phyloP scores from a whole-genome alignment of 2,329 filamentous ascomycete species.

The Tolypocladium inflatum region DNA sequence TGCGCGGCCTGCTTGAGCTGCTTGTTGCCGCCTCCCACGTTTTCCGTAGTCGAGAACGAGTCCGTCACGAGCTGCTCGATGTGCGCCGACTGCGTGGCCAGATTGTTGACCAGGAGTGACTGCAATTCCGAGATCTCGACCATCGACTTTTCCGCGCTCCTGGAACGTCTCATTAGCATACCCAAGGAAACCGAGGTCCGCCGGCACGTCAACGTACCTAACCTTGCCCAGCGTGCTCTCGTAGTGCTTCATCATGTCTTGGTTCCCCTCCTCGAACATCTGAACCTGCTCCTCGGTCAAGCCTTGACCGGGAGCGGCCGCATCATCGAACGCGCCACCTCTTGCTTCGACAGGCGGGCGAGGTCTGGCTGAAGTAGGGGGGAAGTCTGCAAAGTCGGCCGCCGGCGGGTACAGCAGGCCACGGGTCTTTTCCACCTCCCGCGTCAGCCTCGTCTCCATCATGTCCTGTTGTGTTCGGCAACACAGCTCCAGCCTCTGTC shows the following conservation, averaged over 20 bases:
- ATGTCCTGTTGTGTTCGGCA: slow-evolving; percentile 75
- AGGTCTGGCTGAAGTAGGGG: slow-evolving; percentile 9
- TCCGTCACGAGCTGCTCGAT: slow-evolving; percentile 85
- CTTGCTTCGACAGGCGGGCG: not conserved
- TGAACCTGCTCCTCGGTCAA: slow-evolving; percentile 81
- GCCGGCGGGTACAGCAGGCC: slow-evolving; percentile 50
- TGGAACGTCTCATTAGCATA: slow-evolving; percentile 24
- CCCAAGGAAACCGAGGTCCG: not conserved
- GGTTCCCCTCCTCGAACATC: slow-evolving; percentile 87
- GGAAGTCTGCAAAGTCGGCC: slow-evolving; percentile 23
- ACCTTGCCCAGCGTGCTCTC: slow-evolving; percentile 93
- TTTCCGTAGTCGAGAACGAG: slow-evolving; percentile 71
- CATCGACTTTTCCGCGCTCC: slow-evolving; percentile 80
- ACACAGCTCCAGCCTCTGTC: slow-evolving; percentile 65
- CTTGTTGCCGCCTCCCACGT: slow-evolving; percentile 82
- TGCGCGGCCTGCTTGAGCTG: slow-evolving; percentile 78
- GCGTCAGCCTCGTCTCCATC: slow-evolving; percentile 81
- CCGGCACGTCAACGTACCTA: slow-evolving; percentile 51
- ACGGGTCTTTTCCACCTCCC: slow-evolving; percentile 83
- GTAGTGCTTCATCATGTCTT: slow-evolving; percentile 86
- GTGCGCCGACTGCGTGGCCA: slow-evolving; percentile 76
- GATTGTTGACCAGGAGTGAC: slow-evolving; percentile 75
- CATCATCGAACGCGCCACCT: slow-evolving; percentile 8
- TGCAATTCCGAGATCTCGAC: slow-evolving; percentile 90
- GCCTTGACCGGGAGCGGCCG: slow-evolving; percentile 29